phyloP scores from a whole-genome alignment of 1,284 basidiomycete species.

The Meira nashicola region DNA sequence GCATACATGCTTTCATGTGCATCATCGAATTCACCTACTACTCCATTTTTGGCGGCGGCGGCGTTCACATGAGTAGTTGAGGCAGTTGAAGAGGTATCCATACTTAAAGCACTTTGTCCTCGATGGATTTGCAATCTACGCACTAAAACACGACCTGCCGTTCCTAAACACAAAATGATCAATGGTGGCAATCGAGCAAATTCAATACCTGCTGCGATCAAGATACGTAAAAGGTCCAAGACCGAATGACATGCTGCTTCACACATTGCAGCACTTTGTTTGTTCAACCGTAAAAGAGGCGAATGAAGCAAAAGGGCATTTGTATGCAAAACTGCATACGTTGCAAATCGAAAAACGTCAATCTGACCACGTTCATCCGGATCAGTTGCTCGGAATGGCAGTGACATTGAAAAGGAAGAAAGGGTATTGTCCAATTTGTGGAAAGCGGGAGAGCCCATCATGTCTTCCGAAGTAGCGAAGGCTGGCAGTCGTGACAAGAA shows the following conservation, averaged over 20 bases:
- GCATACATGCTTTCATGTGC: too few relatives aligned
- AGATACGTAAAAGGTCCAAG: conserved; percentile 9
- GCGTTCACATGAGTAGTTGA: not conserved
- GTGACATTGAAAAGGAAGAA: conserved; percentile 20
- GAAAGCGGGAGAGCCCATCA: conserved; percentile 26
- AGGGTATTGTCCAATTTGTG: conserved; percentile 22
- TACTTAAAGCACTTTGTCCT: not conserved
- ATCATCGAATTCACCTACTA: not conserved
- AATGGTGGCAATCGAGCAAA: not conserved
- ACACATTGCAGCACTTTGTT: conserved; percentile 3
- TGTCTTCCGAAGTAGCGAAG: conserved; percentile 18
- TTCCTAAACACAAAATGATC: not conserved
- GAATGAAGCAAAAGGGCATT: conserved; percentile 30
- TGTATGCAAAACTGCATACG: conserved; percentile 26
- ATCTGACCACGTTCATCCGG: conserved; percentile 24
- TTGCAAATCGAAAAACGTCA: conserved; percentile 30
- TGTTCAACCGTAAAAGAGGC: conserved; percentile 17
- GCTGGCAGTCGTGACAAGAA: not conserved
- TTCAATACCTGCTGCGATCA: not conserved
- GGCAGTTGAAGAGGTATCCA: not conserved
- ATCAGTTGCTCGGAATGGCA: conserved; percentile 16
- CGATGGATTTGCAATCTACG: not conserved
- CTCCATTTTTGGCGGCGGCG: not conserved
- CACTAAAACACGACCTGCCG: not conserved
- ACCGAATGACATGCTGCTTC: conserved; percentile 7